phyloP scores from a whole-genome alignment of 371 early-diverging fungal species.

The Chytridium lagenaria region DNA sequence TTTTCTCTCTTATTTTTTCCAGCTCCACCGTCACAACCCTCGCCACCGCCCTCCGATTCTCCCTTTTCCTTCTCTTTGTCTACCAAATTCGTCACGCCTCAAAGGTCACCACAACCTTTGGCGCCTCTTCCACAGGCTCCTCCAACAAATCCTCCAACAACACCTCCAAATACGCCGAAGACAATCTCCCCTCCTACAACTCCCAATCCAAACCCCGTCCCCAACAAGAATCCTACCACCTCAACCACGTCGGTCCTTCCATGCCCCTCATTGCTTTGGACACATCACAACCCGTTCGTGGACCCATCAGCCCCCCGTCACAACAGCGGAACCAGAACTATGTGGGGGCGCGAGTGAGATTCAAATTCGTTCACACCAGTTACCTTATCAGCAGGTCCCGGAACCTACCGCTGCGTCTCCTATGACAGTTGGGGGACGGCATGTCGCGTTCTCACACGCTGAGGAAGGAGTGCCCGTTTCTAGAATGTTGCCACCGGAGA shows the following conservation, averaged over 20 bases:
- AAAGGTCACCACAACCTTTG: conserved; percentile 9
- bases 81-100: conserved; percentile 29
- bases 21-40: conserved; percentile 18
- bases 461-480: neutral
- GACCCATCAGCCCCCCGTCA: neutral
- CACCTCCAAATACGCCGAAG: neutral
- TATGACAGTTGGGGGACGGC: neutral
- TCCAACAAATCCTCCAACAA: neutral
- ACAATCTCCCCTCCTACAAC: neutral
- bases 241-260: neutral
- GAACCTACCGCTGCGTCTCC: neutral
- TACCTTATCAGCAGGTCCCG: neutral
- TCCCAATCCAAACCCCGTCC: neutral
- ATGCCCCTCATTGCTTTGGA: neutral
- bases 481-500: neutral
- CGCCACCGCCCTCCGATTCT: conserved; percentile 18
- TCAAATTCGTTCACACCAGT: neutral
- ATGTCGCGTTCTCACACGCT: neutral
- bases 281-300: neutral
- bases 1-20: neutral
- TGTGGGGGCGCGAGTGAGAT: neutral
- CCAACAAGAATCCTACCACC: too few species aligned
- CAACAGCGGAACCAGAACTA: neutral
- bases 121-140: neutral
- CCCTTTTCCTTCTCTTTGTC: conserved; percentile 28